Conservation (phyloP, 2,329 filamentous ascomycete genomes). For the Trichoderma simmonsii region DNA sequence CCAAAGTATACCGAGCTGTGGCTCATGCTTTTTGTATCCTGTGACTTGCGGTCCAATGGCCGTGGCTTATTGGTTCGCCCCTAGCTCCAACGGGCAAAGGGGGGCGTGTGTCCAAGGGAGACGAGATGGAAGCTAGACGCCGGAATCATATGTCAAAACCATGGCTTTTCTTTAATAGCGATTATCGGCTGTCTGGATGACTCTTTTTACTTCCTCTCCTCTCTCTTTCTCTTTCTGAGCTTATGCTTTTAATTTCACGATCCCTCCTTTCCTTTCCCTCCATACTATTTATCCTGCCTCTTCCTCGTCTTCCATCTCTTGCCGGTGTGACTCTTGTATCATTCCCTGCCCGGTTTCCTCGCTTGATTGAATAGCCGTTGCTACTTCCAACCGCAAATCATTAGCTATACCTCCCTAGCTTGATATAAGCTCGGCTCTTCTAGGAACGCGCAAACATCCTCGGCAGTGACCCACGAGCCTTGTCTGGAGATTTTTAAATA, state of each 20-base stretch:
- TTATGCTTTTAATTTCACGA: not conserved
- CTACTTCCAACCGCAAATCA: not conserved
- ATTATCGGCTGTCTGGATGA: slow-evolving; percentile 9
- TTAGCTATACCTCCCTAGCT: slow-evolving; percentile 7
- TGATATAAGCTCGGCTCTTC: slow-evolving; percentile 7
- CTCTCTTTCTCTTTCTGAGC: not conserved
- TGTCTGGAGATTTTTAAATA: not conserved
- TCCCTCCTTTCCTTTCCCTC: not conserved
- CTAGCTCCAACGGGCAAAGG: slow-evolving; percentile 12
- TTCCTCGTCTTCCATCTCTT: not conserved
- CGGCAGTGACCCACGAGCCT: slow-evolving; percentile 7
- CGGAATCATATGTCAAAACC: slow-evolving; percentile 21
- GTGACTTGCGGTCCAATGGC: slow-evolving; percentile 13
- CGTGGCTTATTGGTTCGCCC: not conserved
- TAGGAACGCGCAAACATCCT: not conserved
- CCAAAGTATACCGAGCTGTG: slow-evolving; percentile 8
- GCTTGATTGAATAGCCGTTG: slow-evolving; percentile 16
- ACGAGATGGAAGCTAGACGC: not conserved
- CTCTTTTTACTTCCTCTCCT: not conserved
- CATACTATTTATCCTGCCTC: not conserved
- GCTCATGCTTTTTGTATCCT: not conserved
- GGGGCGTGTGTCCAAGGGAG: not conserved
- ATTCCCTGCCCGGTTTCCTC: not conserved
- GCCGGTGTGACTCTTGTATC: not conserved
- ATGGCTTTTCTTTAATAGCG: not conserved